Evolutionary conservation across 768 basidiomycete genomes (phyloP), one percentile per base, ranked within the genome.

Genomic region (Xanthoconium purpureum): DNA sequence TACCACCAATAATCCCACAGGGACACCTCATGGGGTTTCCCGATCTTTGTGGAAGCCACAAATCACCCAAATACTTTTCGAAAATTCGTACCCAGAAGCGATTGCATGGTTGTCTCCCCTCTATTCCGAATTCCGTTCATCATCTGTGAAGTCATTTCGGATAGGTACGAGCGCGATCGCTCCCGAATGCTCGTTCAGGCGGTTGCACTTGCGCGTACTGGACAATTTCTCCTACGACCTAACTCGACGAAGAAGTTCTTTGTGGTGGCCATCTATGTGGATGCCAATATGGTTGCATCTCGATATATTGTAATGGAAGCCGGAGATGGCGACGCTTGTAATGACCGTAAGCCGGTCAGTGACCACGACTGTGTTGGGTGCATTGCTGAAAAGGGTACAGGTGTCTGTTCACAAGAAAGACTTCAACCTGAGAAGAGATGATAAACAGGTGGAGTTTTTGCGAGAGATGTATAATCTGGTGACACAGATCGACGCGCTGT

Each of bases 1-100:
- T 29, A 18, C 32, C 29, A 20, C 12, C 9, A 36, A 52, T 29
- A 9, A 6, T 35, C 3, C 5, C 14, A 0, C 38, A 65, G 63
- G 49, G 50, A 62, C 5, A 48, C 14, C 17, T 10, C 29, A 1
- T 65, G 53, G 64, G 3, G 5, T 5, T 65, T 65, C 12, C 64
- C 57, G 0, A 28, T 65, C 2, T 57, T 65, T 24, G 15, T 65
- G 5, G 35, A 43, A 10, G 18, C 47, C 1, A 1, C 0, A 24
- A 3, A 1, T 6, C 2, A 18, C 1, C 50, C 0, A 9, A 18
- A 55, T 6, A 0, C 12, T 11, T 58, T 29, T 30, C 45, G 37
- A 6, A 60, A 56, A 38, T 52, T 48, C n/a, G 33, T 1, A 1
- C 58, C 61, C 2, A 58, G 10, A 10, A 59, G 42, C 15, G 47